Evolutionary conservation across 148 eudicot genomes (phyloP).

Genomic region (Rhododendron vialii): DNA sequence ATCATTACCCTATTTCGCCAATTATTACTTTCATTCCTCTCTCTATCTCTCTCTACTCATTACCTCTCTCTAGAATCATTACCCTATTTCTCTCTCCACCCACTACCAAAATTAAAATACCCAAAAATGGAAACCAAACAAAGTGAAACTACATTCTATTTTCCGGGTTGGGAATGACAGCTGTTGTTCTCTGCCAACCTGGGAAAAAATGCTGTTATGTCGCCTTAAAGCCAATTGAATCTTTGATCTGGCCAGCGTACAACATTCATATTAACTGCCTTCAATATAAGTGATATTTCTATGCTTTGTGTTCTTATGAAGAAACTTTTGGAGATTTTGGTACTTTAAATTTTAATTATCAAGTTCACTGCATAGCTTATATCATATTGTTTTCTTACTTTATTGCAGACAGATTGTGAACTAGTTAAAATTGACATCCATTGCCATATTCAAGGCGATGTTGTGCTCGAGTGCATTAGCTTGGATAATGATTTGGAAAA

Average conservation of each 20-base stretch:
- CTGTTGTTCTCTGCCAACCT: background rate
- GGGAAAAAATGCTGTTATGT: background rate
- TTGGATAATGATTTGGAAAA: constrained; percentile 53
- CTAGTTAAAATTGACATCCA: constrained; percentile 66
- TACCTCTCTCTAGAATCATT: no score
- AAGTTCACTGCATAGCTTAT: background rate
- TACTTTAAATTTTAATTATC: background rate
- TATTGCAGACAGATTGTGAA: constrained; percentile 65
- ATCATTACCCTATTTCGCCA: no score
- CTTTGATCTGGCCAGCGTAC: background rate
- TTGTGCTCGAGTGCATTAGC: constrained; percentile 80
- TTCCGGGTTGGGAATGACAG: background rate
- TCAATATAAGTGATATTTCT: background rate
- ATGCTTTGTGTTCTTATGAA: background rate
- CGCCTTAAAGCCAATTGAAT: background rate
- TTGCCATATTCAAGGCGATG: constrained; percentile 82
- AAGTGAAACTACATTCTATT: background rate
- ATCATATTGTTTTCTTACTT: background rate
- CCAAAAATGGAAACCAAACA: no score
- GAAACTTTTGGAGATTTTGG: background rate
- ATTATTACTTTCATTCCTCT: no score
- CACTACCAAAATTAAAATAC: no score
- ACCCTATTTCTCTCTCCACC: no score
- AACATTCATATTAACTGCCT: no score
- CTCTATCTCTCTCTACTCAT: no score